phyloP scores from a whole-genome alignment of 176 grass and related monocot species.

The Leersia perrieri region DNA sequence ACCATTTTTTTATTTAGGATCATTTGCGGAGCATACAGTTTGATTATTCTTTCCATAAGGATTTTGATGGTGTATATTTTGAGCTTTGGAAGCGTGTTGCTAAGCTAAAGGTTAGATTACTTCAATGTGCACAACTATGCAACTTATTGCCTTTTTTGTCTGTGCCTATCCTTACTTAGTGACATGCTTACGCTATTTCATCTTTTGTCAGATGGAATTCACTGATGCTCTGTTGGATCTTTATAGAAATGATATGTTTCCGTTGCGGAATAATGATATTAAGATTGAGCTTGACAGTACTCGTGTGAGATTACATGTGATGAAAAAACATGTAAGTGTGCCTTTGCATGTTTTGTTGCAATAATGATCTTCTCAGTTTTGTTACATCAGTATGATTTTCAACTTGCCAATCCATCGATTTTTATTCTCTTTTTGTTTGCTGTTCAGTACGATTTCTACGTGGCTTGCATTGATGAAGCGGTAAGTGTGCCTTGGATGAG shows the following conservation, averaged over 20 bases:
- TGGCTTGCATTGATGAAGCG: not conserved
- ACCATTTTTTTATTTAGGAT: not conserved
- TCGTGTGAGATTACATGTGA: not conserved
- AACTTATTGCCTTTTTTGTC: no score
- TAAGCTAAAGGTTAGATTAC: conserved; percentile 1
- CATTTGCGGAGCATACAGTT: not conserved
- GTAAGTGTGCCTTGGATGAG: not conserved
- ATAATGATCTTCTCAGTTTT: not conserved
- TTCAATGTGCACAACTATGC: not conserved
- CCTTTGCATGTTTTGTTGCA: no score
- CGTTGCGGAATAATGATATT: not conserved
- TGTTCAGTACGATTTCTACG: not conserved
- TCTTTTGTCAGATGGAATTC: not conserved
- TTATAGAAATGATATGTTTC: not conserved
- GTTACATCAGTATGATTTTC: not conserved
- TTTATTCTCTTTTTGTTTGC: not conserved
- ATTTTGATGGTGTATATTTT: conserved; percentile 15
- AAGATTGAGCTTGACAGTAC: not conserved
- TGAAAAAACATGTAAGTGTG: conserved; percentile 3
- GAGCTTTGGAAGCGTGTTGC: conserved; percentile 30
- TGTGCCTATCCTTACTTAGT: not conserved
- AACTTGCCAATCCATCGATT: not conserved
- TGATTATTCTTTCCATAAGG: not conserved
- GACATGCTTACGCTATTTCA: not conserved
- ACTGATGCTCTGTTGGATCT: not conserved